Percentiles rank a stretch among this genome's conserved stretches.
These are phyloP conservation scores for Epichloe scottii DNA, from an alignment of 2,329 filamentous ascomycete genomes.

Conservation along the genomic window DNA sequence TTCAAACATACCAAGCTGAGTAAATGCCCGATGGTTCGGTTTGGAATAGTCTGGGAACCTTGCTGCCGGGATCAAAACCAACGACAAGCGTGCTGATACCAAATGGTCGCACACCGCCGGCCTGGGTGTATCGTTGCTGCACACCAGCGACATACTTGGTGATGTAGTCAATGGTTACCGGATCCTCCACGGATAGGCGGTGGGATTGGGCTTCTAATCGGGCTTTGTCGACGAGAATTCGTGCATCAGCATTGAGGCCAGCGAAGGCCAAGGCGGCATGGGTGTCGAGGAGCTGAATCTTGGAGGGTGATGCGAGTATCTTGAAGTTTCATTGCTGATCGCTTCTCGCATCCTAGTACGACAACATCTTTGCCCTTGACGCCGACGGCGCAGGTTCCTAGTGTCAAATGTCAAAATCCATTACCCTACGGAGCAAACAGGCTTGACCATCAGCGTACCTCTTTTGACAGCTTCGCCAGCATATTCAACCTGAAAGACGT, in stretches of 20 bases:
- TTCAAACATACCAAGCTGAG: slow-evolving; percentile 67
- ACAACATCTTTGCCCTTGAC: slow-evolving; percentile 93
- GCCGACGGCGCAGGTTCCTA: slow-evolving; percentile 93
- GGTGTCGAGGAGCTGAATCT: slow-evolving; percentile 91
- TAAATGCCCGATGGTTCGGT: slow-evolving; percentile 99
- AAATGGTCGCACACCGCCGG: slow-evolving; percentile 95
- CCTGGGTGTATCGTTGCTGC: slow-evolving; percentile 98
- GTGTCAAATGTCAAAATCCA: slow-evolving; percentile 6
- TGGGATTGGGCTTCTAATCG: slow-evolving; percentile 95
- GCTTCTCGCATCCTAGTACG: slow-evolving; percentile 95
- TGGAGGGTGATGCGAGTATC: slow-evolving; percentile 98
- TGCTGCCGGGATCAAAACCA: slow-evolving; percentile 92
- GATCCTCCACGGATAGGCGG: slow-evolving; percentile 92
- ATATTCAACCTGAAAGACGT: slow-evolving; percentile 99
- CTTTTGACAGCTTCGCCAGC: slow-evolving; percentile 96
- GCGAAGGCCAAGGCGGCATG: slow-evolving; percentile 97
- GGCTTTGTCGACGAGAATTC: slow-evolving; percentile 97
- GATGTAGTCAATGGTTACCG: slow-evolving; percentile 97
- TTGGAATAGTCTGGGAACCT: slow-evolving; percentile 83
- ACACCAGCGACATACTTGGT: slow-evolving; percentile 97
- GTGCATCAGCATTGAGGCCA: slow-evolving; percentile 91
- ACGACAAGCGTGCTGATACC: slow-evolving; percentile 97
- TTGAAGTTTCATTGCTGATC: slow-evolving; percentile 98
- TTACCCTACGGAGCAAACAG: slow-evolving; percentile 8
- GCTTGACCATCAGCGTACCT: slow-evolving; percentile 42